These are phyloP conservation scores for Potentilla sterilis DNA, from an alignment of 306 rosid species.

Conservation along the genomic window DNA sequence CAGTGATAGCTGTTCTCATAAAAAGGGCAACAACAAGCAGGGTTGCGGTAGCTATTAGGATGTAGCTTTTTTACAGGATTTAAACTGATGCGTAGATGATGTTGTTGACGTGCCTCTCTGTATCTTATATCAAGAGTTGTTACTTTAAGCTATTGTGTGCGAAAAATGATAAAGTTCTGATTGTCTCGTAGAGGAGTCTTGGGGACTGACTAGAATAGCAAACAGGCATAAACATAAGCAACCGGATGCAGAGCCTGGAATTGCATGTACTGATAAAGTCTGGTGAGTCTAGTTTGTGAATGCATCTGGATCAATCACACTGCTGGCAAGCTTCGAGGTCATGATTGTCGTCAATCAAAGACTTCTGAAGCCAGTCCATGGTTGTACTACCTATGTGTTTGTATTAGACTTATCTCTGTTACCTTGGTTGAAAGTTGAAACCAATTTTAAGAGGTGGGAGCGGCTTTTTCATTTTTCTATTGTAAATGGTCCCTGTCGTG, in stretches of 20 bases:
- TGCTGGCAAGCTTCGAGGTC: background rate
- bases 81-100: background rate
- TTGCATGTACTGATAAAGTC: background rate
- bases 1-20: background rate
- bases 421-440: no score
- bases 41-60: slow-evolving; percentile 2
- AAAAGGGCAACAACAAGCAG: background rate
- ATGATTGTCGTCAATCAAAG: background rate
- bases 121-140: background rate
- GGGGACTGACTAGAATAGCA: background rate
- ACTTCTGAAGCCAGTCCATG: background rate
- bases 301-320: background rate
- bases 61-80: background rate
- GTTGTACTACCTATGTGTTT: no score
- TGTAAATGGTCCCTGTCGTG: no score
- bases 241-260: slow-evolving; percentile 1
- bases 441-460: no score
- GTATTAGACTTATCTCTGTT: no score
- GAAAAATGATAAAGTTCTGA: background rate
- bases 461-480: no score
- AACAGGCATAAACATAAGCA: background rate
- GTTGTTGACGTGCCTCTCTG: background rate
- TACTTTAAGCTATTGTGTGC: background rate
- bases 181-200: background rate
- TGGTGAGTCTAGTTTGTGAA: background rate